Base-by-base conservation (phyloP, 129 eudicot species). In the Smallanthus sonchifolius region DNA sequence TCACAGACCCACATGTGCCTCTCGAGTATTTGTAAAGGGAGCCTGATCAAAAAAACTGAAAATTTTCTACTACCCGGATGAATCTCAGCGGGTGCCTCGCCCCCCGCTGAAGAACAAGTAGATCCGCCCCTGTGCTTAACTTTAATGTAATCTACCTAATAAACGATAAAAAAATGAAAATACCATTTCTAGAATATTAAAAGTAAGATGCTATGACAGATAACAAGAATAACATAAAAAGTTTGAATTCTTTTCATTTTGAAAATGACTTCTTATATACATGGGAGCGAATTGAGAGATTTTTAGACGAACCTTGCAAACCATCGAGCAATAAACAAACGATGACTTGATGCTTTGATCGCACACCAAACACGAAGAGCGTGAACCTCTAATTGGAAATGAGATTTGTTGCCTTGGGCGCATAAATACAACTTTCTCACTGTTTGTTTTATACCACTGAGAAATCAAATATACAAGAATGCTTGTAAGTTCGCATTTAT, bases 401-500 rank as follows among this genome's bases (percentile, higher is more conserved):
- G 77, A 14, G 9, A 38, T 30, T 4, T 20, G 38, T 10, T 28
- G 77, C 72, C 65, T 70, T 39, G 77, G 72, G 28, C 71, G 77
- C 72, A 78, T 4, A 36, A 78, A 64, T 47, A 78, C 67, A 16
- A 70, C 77, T n/a, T 61, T 70, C 52, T 70, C 82, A 38, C 66
- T 49, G 45, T 78, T 78, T 37, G 77, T 78, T 64, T 75, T 60
- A 61, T 70, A 78, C 30, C 76, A 59, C 72, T 78, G 61, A 14
- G 4, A 60, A 59, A 35, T 34, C 20, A 62, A 60, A 14, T 20
- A 35, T 32, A 73, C 28, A 59, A 3, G 15, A 72, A 52, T 14
- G 16, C 11, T 11, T 19, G 42, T 40, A 7, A 59, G 68, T 72
- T 51, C 10, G n/a, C 4, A 4, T 15, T 34, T 45, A 37, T 4